Evolutionary conservation across 164 flowering plant genomes (phyloP).

Genomic region (Vitis riparia): DNA sequence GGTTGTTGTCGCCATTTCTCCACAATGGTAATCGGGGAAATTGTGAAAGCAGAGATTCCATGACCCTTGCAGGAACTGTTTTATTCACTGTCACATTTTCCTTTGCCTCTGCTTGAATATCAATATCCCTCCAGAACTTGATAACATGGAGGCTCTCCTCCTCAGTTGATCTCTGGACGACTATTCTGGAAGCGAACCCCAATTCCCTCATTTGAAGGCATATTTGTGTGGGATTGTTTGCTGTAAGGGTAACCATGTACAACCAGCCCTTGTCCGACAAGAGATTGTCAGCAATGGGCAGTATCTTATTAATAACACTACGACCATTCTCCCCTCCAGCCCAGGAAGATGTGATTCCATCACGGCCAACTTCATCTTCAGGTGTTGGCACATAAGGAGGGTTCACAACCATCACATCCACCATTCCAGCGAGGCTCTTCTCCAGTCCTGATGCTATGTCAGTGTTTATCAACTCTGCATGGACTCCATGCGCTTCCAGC

Average conservation of each 20-base stretch:
- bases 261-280: constrained; percentile 84
- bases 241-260: constrained; percentile 73
- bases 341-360: constrained; percentile 85
- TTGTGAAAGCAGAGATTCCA: constrained; percentile 41
- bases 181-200: constrained; percentile 68
- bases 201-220: constrained; percentile 73
- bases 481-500: constrained; percentile 72
- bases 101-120: constrained; percentile 29
- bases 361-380: constrained; percentile 81
- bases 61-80: constrained; percentile 21
- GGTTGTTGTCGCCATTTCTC: constrained; percentile 21
- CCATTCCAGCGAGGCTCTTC: constrained; percentile 49
- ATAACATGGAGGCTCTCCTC: constrained; percentile 79
- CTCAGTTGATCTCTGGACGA: constrained; percentile 86
- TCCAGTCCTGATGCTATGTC: constrained; percentile 71
- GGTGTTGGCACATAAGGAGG: constrained; percentile 99
- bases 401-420: constrained; percentile 87
- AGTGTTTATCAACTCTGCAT: constrained; percentile 67
- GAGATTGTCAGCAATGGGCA: constrained; percentile 66
- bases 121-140: constrained; percentile 79
- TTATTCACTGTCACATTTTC: constrained; percentile 19
- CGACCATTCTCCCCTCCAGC: constrained; percentile 98
- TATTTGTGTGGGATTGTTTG: constrained; percentile 69
- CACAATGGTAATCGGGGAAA: constrained; percentile 36
- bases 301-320: constrained; percentile 71